A percentile compares a stretch with the other conserved stretches of the same genome.
phyloP scores from a whole-genome alignment of 2,329 filamentous ascomycete species.

The Xylariaceae sp. region DNA sequence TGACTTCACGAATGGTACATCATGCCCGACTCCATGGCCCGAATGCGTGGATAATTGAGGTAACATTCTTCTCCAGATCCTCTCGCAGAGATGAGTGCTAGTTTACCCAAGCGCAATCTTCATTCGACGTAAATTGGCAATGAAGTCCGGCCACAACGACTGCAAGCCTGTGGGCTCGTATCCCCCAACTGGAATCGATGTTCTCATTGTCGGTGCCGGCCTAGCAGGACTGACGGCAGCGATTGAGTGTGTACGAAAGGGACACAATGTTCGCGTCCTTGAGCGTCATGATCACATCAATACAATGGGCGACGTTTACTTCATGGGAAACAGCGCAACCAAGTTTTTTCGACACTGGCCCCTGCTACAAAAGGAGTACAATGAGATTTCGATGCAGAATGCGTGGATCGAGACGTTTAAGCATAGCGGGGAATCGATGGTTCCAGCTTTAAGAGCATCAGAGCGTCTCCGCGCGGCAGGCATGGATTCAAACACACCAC shows the following conservation, averaged over 20 bases:
- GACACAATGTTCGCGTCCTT: slow-evolving; percentile 50
- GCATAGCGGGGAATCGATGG: slow-evolving; percentile 48
- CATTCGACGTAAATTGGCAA: neutral
- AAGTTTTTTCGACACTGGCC: slow-evolving; percentile 56
- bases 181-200: slow-evolving; percentile 44
- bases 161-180: slow-evolving; percentile 52
- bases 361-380: slow-evolving; percentile 49
- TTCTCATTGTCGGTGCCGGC: slow-evolving; percentile 54
- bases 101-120: too few species aligned
- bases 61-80: too few species aligned
- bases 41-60: too few species aligned
- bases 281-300: slow-evolving; percentile 49
- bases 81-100: too few species aligned
- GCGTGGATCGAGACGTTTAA: slow-evolving; percentile 56
- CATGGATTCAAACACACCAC: slow-evolving; percentile 44
- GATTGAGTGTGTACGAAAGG: slow-evolving; percentile 59
- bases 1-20: too few species aligned
- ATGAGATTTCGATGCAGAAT: slow-evolving; percentile 50
- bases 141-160: slow-evolving; percentile 27
- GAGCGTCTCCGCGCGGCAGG: slow-evolving; percentile 43
- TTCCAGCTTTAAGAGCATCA: slow-evolving; percentile 46
- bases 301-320: slow-evolving; percentile 57
- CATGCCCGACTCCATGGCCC: too few species aligned
- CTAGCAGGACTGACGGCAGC: slow-evolving; percentile 61
- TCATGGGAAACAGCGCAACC: slow-evolving; percentile 56